Evolutionary conservation across 2,329 filamentous ascomycete genomes (phyloP).

Genomic region (Sporothrix sp.): DNA sequence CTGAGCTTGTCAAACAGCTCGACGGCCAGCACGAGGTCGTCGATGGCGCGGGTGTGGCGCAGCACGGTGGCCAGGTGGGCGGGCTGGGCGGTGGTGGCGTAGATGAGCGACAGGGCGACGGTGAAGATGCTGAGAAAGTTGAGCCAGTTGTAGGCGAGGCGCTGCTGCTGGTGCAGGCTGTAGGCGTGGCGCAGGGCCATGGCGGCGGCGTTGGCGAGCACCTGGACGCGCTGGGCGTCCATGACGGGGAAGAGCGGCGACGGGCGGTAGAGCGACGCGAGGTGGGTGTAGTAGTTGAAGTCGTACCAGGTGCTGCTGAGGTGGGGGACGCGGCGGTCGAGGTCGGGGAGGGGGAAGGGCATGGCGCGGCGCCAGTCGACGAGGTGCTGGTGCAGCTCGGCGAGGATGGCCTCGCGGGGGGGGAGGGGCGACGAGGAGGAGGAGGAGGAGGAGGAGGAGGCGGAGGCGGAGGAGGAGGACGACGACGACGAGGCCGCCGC

Average conservation of each 20-base stretch:
- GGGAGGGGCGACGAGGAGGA: background rate
- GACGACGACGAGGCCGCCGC: background rate
- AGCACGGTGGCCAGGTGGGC: slow-evolving; percentile 23
- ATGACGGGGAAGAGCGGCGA: slow-evolving; percentile 32
- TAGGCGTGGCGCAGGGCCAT: slow-evolving; percentile 35
- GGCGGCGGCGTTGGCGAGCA: slow-evolving; percentile 30
- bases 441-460: background rate
- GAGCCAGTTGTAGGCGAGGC: slow-evolving; percentile 34
- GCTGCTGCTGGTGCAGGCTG: slow-evolving; percentile 29
- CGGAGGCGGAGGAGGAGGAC: too few species aligned
- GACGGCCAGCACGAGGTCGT: slow-evolving; percentile 24
- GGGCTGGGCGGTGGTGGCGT: slow-evolving; percentile 32
- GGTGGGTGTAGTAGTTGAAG: slow-evolving; percentile 38
- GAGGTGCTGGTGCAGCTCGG: slow-evolving; percentile 29
- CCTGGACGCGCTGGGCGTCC: slow-evolving; percentile 27
- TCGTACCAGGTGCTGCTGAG: slow-evolving; percentile 36
- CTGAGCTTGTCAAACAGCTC: slow-evolving; percentile 25
- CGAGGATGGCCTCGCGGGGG: slow-evolving; percentile 25
- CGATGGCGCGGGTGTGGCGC: slow-evolving; percentile 22
- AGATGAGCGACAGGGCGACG: slow-evolving; percentile 32
- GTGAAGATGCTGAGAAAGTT: slow-evolving; percentile 34
- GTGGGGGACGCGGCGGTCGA: slow-evolving; percentile 32
- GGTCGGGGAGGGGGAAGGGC: slow-evolving; percentile 34
- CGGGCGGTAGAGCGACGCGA: slow-evolving; percentile 35
- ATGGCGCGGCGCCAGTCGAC: slow-evolving; percentile 35